Conservation (phyloP, 2,329 filamentous ascomycete species). For the Aspergillus aculeatinus region DNA sequence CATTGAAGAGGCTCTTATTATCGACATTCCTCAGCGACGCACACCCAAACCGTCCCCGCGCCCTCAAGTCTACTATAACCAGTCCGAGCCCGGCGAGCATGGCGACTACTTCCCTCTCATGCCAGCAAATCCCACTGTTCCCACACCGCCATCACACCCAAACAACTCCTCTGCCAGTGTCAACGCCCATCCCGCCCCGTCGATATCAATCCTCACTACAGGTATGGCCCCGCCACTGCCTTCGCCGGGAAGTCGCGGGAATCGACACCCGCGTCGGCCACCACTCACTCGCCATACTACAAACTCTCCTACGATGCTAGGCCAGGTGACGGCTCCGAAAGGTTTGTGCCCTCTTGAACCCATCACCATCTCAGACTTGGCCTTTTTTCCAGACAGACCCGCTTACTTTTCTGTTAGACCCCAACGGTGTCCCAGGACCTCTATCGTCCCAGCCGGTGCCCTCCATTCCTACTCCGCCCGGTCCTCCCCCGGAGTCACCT, state of each 20-base stretch:
- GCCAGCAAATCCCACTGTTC: conserved; percentile 45
- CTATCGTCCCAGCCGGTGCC: conserved; percentile 30
- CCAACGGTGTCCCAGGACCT: conserved; percentile 24
- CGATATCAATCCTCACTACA: conserved; percentile 77
- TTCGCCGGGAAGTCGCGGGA: conserved; percentile 70
- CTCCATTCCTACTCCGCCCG: conserved; percentile 35
- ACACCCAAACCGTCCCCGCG: conserved; percentile 80
- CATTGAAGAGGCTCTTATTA: conserved; percentile 84
- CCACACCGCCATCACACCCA: conserved; percentile 43
- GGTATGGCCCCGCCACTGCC: conserved; percentile 78
- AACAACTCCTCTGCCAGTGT: conserved; percentile 46
- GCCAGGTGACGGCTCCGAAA: conserved; percentile 47
- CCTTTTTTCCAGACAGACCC: neutral
- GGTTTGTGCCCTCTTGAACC: conserved; percentile 34
- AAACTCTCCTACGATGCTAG: conserved; percentile 71
- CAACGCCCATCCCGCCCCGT: conserved; percentile 52
- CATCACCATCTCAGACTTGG: conserved; percentile 8
- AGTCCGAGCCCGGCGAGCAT: conserved; percentile 65
- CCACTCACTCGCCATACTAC: conserved; percentile 70
- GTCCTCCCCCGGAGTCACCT: conserved; percentile 37
- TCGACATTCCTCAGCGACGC: conserved; percentile 75
- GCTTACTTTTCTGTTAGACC: conserved; percentile 25
- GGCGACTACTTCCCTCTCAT: conserved; percentile 84
- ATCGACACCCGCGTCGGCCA: conserved; percentile 58
- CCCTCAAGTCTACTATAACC: conserved; percentile 46